A percentile compares a stretch with the other conserved stretches of the same genome.
phyloP scores from a whole-genome alignment of 2,329 filamentous ascomycete genomes.

The Aspergillus fumigatiaffinis region DNA sequence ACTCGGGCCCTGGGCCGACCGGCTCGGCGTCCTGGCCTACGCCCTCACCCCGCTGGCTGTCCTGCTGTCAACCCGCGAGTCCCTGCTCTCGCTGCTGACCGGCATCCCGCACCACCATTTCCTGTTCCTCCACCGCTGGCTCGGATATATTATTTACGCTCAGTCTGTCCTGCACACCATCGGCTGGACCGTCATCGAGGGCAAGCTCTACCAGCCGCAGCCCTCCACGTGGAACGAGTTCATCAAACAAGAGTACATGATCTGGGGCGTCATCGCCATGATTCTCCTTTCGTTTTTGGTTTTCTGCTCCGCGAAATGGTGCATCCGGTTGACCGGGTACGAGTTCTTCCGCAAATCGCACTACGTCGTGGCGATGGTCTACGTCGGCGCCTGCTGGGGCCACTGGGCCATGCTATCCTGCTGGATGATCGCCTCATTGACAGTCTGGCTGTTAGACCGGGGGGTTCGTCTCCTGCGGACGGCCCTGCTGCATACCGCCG shows the following conservation, averaged over 20 bases:
- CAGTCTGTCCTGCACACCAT: constrained; percentile 68
- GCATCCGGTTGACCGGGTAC: constrained; percentile 65
- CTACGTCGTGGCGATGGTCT: constrained; percentile 68
- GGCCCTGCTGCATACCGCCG: constrained; percentile 58
- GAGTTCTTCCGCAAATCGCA: constrained; percentile 74
- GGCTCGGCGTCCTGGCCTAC: constrained; percentile 67
- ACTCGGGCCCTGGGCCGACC: constrained; percentile 65
- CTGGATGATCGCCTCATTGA: constrained; percentile 64
- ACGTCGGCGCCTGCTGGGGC: constrained; percentile 70
- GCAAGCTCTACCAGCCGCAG: constrained; percentile 66
- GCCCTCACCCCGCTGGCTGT: constrained; percentile 69
- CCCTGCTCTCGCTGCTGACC: constrained; percentile 64
- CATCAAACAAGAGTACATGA: constrained; percentile 63
- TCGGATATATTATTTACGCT: constrained; percentile 67
- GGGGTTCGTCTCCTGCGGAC: constrained; percentile 56
- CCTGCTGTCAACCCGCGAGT: constrained; percentile 65
- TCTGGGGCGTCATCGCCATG: constrained; percentile 70
- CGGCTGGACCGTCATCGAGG: constrained; percentile 65
- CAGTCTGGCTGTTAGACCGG: constrained; percentile 64
- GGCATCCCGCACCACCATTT: constrained; percentile 73
- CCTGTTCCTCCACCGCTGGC: constrained; percentile 74
- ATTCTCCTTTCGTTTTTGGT: constrained; percentile 59
- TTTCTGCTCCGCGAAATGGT: constrained; percentile 55
- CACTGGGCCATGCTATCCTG: constrained; percentile 68
- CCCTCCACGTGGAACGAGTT: constrained; percentile 55